Percentiles rank a stretch among this genome's conserved stretches.
phyloP scores from a whole-genome alignment of 208 protist species.

The Paratrypanosoma confusum region DNA sequence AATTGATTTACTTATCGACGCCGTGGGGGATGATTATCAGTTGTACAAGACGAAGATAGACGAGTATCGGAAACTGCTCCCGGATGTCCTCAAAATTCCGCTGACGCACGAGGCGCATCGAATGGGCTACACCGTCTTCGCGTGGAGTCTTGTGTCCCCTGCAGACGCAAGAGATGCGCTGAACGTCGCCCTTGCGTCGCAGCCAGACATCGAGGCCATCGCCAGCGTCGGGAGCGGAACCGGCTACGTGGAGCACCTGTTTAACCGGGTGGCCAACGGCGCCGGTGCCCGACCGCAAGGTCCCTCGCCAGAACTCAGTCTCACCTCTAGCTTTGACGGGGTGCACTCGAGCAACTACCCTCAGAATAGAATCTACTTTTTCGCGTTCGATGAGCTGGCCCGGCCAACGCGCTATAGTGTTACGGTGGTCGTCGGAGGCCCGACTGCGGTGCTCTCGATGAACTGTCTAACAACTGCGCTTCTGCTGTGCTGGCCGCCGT shows the following conservation, averaged over 20 bases:
- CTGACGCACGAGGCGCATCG: slow-evolving; percentile 77
- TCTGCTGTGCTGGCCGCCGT: slow-evolving; percentile 82
- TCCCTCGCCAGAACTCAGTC: not conserved
- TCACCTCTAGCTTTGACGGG: slow-evolving; percentile 48
- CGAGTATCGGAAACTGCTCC: slow-evolving; percentile 38
- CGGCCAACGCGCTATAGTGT: slow-evolving; percentile 69
- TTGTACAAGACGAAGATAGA: slow-evolving; percentile 72
- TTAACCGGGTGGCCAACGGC: slow-evolving; percentile 74
- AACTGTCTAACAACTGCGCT: slow-evolving; percentile 52
- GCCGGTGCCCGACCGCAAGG: slow-evolving; percentile 13
- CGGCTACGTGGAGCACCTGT: slow-evolving; percentile 83
- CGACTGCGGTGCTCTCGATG: slow-evolving; percentile 61
- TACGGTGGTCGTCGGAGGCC: slow-evolving; percentile 64
- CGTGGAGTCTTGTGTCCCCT: slow-evolving; percentile 76
- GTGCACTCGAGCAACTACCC: slow-evolving; percentile 22
- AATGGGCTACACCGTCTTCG: slow-evolving; percentile 60
- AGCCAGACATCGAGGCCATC: slow-evolving; percentile 46
- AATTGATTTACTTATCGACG: slow-evolving; percentile 42
- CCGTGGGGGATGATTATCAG: slow-evolving; percentile 75
- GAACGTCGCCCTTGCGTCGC: slow-evolving; percentile 29
- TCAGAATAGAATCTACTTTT: slow-evolving; percentile 41
- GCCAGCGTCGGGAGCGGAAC: slow-evolving; percentile 71
- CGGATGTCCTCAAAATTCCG: slow-evolving; percentile 73
- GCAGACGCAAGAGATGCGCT: slow-evolving; percentile 53
- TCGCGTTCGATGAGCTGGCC: slow-evolving; percentile 74